A percentile compares a stretch with the other conserved stretches of the same genome.
Conservation (phyloP, 2,329 filamentous ascomycete genomes). For the Fusarium agapanthi region DNA sequence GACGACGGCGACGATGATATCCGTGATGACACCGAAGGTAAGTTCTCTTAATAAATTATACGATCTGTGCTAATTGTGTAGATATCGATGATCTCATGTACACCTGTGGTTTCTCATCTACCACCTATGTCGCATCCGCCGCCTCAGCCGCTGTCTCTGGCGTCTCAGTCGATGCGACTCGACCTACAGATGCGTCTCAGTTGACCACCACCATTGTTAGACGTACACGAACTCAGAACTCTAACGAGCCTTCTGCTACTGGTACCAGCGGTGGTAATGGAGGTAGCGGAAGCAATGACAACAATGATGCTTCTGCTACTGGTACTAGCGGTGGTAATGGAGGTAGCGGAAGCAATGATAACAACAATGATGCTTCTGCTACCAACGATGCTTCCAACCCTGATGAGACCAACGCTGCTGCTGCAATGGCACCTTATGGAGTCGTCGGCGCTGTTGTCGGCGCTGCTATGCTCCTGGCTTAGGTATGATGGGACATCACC, state of each 20-base stretch:
- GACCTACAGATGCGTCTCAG: constrained; percentile 46
- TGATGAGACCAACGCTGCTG: constrained; percentile 31
- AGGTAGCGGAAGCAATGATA: background rate
- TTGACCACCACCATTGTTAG: constrained; percentile 47
- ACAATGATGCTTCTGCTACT: constrained; percentile 6
- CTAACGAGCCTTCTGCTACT: constrained; percentile 12
- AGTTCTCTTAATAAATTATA: background rate
- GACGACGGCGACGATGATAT: constrained; percentile 34
- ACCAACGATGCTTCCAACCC: constrained; percentile 17
- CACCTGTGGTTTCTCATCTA: constrained; percentile 48
- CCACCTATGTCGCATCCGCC: constrained; percentile 42
- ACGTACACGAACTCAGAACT: constrained; percentile 20
- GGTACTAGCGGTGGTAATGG: background rate
- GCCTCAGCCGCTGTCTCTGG: constrained; percentile 39
- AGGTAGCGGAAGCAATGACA: background rate
- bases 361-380: background rate
- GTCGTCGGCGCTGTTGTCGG: constrained; percentile 29
- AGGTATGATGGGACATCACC: background rate
- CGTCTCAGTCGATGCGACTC: constrained; percentile 46
- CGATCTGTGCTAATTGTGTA: constrained; percentile 9
- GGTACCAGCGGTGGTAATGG: background rate
- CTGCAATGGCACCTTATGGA: constrained; percentile 25
- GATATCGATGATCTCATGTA: constrained; percentile 49
- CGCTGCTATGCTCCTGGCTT: constrained; percentile 33
- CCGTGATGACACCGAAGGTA: constrained; percentile 37